Evolutionary conservation across 306 rosid species (phyloP).

Genomic region (Acacia acuminata): DNA sequence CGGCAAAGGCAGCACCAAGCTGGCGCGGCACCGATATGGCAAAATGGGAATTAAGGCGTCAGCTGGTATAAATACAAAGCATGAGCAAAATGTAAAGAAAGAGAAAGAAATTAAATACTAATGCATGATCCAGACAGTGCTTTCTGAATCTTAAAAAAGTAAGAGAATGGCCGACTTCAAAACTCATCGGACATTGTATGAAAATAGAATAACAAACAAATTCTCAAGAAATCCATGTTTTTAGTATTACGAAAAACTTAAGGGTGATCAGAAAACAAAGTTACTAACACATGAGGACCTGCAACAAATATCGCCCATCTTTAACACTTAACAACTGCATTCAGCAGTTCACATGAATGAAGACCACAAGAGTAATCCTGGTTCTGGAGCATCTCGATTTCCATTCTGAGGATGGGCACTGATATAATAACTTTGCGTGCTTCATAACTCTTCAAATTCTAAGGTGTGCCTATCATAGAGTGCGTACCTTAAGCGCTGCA

Average conservation of each 20-base stretch:
- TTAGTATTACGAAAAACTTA: neutral
- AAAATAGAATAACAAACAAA: neutral
- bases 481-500: slow-evolving; percentile 78
- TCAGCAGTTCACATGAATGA: slow-evolving; percentile 14
- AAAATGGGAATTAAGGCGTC: slow-evolving; percentile 18
- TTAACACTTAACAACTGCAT: neutral
- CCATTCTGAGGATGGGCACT: neutral
- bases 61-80: slow-evolving; percentile 8
- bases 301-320: neutral
- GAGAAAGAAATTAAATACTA: neutral
- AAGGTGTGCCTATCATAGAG: slow-evolving; percentile 7
- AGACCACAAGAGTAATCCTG: neutral
- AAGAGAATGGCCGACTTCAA: neutral
- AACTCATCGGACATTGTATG: neutral
- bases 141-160: neutral
- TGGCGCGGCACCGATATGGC: slow-evolving; percentile 32
- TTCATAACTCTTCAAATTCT: slow-evolving; percentile 21
- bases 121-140: slow-evolving; percentile 1
- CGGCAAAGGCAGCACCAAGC: slow-evolving; percentile 83
- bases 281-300: neutral
- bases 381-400: neutral
- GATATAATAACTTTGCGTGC: neutral
- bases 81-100: neutral
- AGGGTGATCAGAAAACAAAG: neutral
- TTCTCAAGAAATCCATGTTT: neutral